Base-by-base conservation (phyloP, 345 rosid species). In the Euphorbia lathyris region DNA sequence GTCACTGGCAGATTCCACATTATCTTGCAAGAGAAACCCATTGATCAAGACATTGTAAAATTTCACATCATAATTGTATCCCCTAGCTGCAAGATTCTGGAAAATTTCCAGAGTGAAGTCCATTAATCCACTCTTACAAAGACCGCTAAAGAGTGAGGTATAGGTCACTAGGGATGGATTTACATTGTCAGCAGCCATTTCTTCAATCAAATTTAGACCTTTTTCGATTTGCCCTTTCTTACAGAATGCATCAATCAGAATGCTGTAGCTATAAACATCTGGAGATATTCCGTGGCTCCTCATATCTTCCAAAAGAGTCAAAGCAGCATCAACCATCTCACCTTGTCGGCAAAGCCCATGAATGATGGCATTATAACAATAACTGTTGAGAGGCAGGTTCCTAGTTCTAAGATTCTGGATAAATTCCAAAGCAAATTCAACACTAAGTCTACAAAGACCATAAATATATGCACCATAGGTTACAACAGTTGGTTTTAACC, bases 321-420 rank as follows among this genome's bases (percentile, higher is more conserved):
- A 26, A 56, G 83, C 92, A 63, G 72, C 67, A 51, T 63, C 43
- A 45, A 45, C 51, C 29, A 62, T 45, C 68, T 84, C 78, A 65
- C 85, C 80, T 56, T 71, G 80, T 43, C 34, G 86, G 77, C 88
- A 83, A 77, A 83, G 74, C 34, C 88, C 84, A 63, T 76, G 75
- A 59, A 87, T 83, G 65, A 87, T 63, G 19, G 85, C 84, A 80
- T 87, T 87, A 71, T 79, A 85, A 69, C 86, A 83, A 65, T 79
- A 81, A 59, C 67, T 63, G 79, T 82, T 82, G 34, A 83, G 50
- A 68, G 78, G 67, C 34, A 61, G 50, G 68, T 70, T 76, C 47
- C 9, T 59, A 32, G 9, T 51, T 68, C 68, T 78, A 72, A 77
- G 70, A 73, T 62, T 25, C 69, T 26, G 50, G 38, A 87, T 30